These are phyloP conservation scores for Selaginella moellendorffii DNA, from an alignment of 75 land plant species.

Conservation along the genomic window DNA sequence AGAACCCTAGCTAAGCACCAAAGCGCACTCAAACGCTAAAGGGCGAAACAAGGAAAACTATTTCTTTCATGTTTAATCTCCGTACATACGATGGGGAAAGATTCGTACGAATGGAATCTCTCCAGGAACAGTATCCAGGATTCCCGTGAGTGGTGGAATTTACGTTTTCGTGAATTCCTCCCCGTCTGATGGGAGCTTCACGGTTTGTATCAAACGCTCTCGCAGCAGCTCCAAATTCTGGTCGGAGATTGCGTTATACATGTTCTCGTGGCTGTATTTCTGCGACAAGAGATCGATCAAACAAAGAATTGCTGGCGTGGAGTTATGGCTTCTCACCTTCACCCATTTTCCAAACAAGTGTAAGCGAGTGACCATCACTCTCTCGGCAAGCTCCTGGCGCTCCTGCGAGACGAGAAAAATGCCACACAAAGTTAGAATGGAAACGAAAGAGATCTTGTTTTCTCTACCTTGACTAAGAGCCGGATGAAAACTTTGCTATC, in stretches of 20 bases:
- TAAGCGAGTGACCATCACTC: slow-evolving; percentile 93
- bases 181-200: slow-evolving; percentile 79
- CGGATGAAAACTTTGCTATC: slow-evolving; percentile 77
- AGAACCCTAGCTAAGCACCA: too few relatives aligned
- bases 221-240: slow-evolving; percentile 84
- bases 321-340: slow-evolving; percentile 41
- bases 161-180: slow-evolving; percentile 26
- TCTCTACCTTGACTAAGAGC: slow-evolving; percentile 60
- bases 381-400: slow-evolving; percentile 82
- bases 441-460: neutral
- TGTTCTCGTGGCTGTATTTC: slow-evolving; percentile 68
- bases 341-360: slow-evolving; percentile 90
- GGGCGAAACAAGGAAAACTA: too few relatives aligned
- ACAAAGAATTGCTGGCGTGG: neutral
- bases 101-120: too few relatives aligned
- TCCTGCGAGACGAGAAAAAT: slow-evolving; percentile 38
- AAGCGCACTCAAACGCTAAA: too few relatives aligned
- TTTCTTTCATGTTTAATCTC: too few relatives aligned
- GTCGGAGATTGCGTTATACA: slow-evolving; percentile 67
- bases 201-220: slow-evolving; percentile 79
- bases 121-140: too few relatives aligned
- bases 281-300: slow-evolving; percentile 16
- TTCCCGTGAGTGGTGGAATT: too few relatives aligned
- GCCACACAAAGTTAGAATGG: slow-evolving; percentile 2
- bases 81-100: too few relatives aligned